These are phyloP conservation scores for Metarhizium humberi DNA, from an alignment of 2,329 filamentous ascomycete species.

Conservation along the genomic window DNA sequence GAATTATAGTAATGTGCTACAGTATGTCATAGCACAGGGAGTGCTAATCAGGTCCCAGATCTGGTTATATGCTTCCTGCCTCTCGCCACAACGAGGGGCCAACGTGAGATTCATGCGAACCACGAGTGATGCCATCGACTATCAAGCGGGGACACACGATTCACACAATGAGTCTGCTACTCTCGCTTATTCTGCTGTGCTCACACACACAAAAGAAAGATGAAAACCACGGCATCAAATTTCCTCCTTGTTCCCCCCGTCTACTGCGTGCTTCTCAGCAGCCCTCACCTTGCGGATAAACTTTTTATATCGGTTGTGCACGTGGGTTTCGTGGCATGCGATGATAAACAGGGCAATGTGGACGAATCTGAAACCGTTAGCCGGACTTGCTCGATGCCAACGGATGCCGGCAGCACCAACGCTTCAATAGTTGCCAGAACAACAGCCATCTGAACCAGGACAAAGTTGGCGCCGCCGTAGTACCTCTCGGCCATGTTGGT, in stretches of 20 bases:
- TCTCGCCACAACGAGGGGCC: no score
- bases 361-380: background rate
- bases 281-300: background rate
- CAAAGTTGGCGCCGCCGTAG: background rate
- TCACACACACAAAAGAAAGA: no score
- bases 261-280: background rate
- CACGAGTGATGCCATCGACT: no score
- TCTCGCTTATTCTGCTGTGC: no score
- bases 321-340: background rate
- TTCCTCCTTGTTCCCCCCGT: background rate
- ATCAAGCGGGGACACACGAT: no score
- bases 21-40: no score
- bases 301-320: background rate
- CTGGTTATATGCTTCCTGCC: no score
- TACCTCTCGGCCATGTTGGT: background rate
- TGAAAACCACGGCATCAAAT: background rate
- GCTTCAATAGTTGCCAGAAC: background rate
- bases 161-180: no score
- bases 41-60: no score
- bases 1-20: no score
- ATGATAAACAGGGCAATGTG: constrained; percentile 1
- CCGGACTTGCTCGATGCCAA: no score
- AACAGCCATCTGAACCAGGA: background rate
- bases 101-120: no score
- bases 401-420: background rate